Evolutionary conservation across 1,139 yeast genomes (phyloP).

Genomic region (Suhomyces kunorum): DNA sequence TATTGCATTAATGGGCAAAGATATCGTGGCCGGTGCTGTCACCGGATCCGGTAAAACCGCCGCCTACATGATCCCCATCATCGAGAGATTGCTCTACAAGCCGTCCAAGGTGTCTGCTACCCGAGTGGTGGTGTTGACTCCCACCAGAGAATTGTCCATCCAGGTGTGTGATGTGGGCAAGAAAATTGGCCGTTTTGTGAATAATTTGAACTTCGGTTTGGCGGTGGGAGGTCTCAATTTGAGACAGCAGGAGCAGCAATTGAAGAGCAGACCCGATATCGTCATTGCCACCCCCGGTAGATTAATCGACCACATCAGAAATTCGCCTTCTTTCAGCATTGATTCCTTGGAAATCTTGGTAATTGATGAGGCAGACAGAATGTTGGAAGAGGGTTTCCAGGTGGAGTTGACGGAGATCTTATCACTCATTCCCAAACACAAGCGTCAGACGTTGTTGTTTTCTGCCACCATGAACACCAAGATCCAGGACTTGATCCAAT

Average conservation of each 20-base stretch:
- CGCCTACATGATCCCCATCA: conserved; percentile 93
- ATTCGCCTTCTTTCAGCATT: conserved; percentile 89
- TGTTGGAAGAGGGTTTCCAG: conserved; percentile 98
- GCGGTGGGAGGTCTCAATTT: conserved; percentile 98
- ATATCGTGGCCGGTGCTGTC: conserved; percentile 98
- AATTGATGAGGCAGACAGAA: conserved; percentile 97
- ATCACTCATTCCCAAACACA: conserved; percentile 74
- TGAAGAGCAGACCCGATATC: conserved; percentile 88
- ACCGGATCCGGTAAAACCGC: conserved; percentile 99
- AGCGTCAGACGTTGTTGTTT: conserved; percentile 89
- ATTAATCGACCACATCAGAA: conserved; percentile 92
- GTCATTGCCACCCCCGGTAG: conserved; percentile 98
- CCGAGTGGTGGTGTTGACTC: conserved; percentile 85
- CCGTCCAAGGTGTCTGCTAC: conserved; percentile 86
- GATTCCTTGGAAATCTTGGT: conserved; percentile 90
- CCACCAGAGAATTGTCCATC: conserved; percentile 97
- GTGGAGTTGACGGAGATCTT: conserved; percentile 89
- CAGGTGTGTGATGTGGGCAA: conserved; percentile 94
- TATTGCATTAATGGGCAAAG: conserved; percentile 87
- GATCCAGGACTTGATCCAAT: conserved; percentile 82
- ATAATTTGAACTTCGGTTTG: conserved; percentile 77
- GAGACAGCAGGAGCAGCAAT: conserved; percentile 91
- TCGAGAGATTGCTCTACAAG: conserved; percentile 86
- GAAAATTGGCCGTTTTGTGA: conserved; percentile 75
- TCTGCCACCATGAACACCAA: conserved; percentile 98